Conservation (phyloP, 371 early-diverging fungal species). For the Umbelopsis sp. region DNA sequence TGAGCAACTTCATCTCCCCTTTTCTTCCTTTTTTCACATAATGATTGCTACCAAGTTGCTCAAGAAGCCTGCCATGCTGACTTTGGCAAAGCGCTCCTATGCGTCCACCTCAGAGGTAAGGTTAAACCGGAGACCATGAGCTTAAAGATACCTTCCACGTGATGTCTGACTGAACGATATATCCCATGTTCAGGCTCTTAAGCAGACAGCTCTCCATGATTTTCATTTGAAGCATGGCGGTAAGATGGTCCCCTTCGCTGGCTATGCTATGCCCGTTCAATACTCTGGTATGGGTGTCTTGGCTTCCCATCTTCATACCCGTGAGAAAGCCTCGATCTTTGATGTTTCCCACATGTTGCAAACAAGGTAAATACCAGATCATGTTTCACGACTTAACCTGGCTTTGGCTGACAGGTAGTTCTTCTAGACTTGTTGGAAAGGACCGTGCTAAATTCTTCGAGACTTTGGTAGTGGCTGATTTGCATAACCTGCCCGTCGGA, state of each 20-base stretch:
- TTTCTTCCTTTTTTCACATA: constrained; percentile 11
- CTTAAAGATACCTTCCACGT: constrained; percentile 7
- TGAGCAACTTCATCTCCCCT: not conserved
- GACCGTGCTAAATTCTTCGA: constrained; percentile 92
- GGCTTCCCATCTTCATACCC: constrained; percentile 89
- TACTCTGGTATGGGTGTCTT: constrained; percentile 83
- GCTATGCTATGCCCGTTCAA: constrained; percentile 95
- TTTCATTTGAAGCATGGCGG: constrained; percentile 91
- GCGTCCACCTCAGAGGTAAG: constrained; percentile 13
- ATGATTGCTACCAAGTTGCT: constrained; percentile 16
- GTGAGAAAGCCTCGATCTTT: constrained; percentile 91
- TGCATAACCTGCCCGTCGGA: constrained; percentile 78
- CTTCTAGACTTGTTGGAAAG: constrained; percentile 79
- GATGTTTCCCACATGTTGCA: constrained; percentile 99
- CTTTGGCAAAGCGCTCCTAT: constrained; percentile 10
- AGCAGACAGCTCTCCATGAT: constrained; percentile 89
- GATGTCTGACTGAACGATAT: not conserved
- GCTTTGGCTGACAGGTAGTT: not conserved
- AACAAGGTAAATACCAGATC: constrained; percentile 64
- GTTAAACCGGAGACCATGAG: not conserved
- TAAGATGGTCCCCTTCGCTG: constrained; percentile 98
- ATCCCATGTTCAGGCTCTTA: constrained; percentile 32
- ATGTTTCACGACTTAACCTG: not conserved
- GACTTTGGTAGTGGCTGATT: constrained; percentile 85
- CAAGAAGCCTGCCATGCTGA: constrained; percentile 8